A percentile compares a stretch with the other conserved stretches of the same genome.
phyloP scores from a whole-genome alignment of 2,329 filamentous ascomycete species.

The Chaetomium strumarium region DNA sequence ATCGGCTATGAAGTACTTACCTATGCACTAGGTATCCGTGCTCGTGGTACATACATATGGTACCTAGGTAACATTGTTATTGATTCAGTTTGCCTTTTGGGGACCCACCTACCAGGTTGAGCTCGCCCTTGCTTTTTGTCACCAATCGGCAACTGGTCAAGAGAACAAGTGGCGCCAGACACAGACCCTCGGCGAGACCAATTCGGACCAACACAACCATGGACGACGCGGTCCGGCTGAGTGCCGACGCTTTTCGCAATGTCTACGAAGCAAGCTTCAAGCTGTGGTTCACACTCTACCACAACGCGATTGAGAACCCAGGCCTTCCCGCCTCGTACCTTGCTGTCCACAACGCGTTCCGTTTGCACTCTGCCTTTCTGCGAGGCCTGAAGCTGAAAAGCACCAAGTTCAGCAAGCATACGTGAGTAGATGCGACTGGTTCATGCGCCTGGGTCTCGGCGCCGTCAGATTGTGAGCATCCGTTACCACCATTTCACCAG shows the following conservation, averaged over 20 bases:
- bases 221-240: conserved; percentile 5
- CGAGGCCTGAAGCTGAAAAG: background rate
- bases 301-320: background rate
- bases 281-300: conserved; percentile 6
- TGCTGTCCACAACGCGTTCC: background rate
- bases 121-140: too few species aligned
- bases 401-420: background rate
- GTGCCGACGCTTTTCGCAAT: background rate
- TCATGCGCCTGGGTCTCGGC: conserved; percentile 1
- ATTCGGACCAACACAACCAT: too few species aligned
- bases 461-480: background rate
- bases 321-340: conserved; percentile 1
- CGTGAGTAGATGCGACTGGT: conserved; percentile 2
- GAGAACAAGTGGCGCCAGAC: too few species aligned
- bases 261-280: conserved; percentile 11
- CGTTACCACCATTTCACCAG: conserved; percentile 1
- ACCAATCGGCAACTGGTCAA: too few species aligned
- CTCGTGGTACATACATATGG: too few species aligned
- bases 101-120: too few species aligned
- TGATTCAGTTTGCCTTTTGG: too few species aligned
- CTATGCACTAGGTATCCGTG: too few species aligned
- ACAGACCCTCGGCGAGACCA: too few species aligned
- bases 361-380: conserved; percentile 5
- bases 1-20: too few species aligned
- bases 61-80: too few species aligned